These are phyloP conservation scores for Vaccinium vitisidaea DNA, from an alignment of 148 eudicot genomes.

Conservation along the genomic window DNA sequence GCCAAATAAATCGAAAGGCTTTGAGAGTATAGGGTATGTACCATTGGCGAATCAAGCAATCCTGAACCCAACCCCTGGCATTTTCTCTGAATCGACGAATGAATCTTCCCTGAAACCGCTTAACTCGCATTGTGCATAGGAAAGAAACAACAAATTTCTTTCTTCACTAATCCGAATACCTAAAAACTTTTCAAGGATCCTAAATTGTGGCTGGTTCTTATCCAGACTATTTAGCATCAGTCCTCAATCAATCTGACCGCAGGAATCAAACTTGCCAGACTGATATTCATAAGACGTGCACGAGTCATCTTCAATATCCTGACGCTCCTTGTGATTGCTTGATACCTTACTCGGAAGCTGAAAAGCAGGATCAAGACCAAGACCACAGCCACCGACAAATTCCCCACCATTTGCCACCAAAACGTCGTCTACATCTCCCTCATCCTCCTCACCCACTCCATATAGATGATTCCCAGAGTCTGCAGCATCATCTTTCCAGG, in stretches of 20 bases:
- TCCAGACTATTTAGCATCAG: slow-evolving; percentile 8
- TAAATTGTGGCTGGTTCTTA: background rate
- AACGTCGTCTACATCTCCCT: background rate
- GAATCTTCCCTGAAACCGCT: slow-evolving; percentile 4
- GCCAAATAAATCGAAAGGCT: background rate
- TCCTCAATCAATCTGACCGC: slow-evolving; percentile 15
- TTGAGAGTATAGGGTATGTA: background rate
- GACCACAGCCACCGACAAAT: background rate
- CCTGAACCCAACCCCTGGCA: slow-evolving; percentile 5
- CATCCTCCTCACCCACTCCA: slow-evolving; percentile 6
- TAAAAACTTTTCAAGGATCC: background rate
- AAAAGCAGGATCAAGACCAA: slow-evolving; percentile 8
- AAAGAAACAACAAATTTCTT: slow-evolving; percentile 2
- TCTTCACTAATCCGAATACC: background rate
- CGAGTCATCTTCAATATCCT: slow-evolving; percentile 14
- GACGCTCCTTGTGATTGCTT: slow-evolving; percentile 2
- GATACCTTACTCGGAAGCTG: slow-evolving; percentile 6
- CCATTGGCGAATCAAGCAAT: background rate
- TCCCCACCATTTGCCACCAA: background rate
- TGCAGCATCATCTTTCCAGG: background rate
- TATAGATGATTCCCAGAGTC: background rate
- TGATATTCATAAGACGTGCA: slow-evolving; percentile 14
- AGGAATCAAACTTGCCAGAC: slow-evolving; percentile 10
- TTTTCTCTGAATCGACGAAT: background rate
- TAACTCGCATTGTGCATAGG: background rate